A percentile compares a stretch with the other conserved stretches of the same genome.
phyloP scores from a whole-genome alignment of 306 rosid genomes.

The Vicia faba region DNA sequence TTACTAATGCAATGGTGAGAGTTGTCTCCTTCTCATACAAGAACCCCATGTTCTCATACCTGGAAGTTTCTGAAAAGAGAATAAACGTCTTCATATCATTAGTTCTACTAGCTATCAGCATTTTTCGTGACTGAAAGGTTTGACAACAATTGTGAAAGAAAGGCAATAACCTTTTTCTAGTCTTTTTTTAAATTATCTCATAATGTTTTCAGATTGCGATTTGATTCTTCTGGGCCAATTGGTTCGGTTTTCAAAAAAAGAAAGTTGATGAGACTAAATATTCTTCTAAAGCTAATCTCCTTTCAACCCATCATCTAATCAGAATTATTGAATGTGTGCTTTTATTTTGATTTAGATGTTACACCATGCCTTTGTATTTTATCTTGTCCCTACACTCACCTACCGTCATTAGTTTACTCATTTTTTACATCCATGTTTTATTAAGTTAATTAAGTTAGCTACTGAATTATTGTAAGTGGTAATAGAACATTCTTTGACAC shows the following conservation, averaged over 20 bases:
- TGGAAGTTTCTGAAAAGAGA: conserved; percentile 54
- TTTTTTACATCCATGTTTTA: conserved; percentile 9
- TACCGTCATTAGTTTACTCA: conserved; percentile 51
- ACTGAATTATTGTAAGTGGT: neutral
- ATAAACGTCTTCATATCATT: conserved; percentile 44
- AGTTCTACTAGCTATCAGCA: neutral
- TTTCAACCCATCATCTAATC: conserved; percentile 43
- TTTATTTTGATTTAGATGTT: conserved; percentile 59
- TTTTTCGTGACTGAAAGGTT: neutral
- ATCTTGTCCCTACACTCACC: conserved; percentile 61
- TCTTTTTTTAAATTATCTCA: conserved; percentile 45
- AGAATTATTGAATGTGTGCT: conserved; percentile 39
- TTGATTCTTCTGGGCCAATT: conserved; percentile 44
- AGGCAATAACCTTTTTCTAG: conserved; percentile 36
- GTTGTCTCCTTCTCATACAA: conserved; percentile 41
- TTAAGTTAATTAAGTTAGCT: no score
- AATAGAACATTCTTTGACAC: conserved; percentile 38
- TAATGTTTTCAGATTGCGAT: conserved; percentile 36
- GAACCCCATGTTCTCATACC: conserved; percentile 42
- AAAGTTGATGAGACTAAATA: conserved; percentile 8
- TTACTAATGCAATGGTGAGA: conserved; percentile 40
- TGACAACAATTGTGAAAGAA: conserved; percentile 40
- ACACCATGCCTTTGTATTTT: conserved; percentile 52
- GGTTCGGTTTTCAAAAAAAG: conserved; percentile 41
- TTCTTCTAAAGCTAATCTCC: conserved; percentile 44